Evolutionary conservation across 257 asterid genomes (phyloP), one percentile per base, ranked within the genome.

Genomic region (Datura wrightii): DNA sequence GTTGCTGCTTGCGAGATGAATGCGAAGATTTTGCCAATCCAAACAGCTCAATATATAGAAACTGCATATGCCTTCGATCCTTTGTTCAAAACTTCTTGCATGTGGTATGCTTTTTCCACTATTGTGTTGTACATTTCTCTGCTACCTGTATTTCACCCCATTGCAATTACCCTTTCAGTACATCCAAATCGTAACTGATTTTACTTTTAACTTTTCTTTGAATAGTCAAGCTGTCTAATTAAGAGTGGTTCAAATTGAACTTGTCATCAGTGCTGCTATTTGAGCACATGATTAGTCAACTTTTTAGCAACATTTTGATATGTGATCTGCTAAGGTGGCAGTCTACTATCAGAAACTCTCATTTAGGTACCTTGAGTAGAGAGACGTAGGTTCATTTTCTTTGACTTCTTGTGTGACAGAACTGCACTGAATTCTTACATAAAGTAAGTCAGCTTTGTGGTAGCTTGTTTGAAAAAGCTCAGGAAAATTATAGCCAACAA

Each of bases 1-100:
- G 97, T 90, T 96, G 98, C 91, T 94, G 98, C 89, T 90, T 92
- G 88, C 90, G 88, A 85, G 93, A 89, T 80, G 98, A 93, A 5
- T 96, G 86, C 41, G 98, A 92, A 80, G 97, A 96, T 79, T 87
- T 90, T 55, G 88, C 93, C 60, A 89, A 89, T 88, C 94, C 94
- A 16, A 92, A 92, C 89, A 89, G 94, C 92, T 85, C 96, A 34
- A 31, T 88, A 24, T 91, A 89, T 87, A 88, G 95, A 88, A 92
- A 91, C 85, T 93, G 97, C 80, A 50, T 90, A 82, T 93, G 93
- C 90, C 86, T 92, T 82, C 94, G 94, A 66, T 94, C 90, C 87
- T 91, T 92, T 76, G 65, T 90, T 63, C 96, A 92, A 85, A 91
- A 91, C 81, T 83, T 93, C 87, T 74, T 92, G 71, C 94, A 89